A percentile compares a stretch with the other conserved stretches of the same genome.
phyloP scores from a whole-genome alignment of 306 rosid species.

The Casuarina cunninghamiana region DNA sequence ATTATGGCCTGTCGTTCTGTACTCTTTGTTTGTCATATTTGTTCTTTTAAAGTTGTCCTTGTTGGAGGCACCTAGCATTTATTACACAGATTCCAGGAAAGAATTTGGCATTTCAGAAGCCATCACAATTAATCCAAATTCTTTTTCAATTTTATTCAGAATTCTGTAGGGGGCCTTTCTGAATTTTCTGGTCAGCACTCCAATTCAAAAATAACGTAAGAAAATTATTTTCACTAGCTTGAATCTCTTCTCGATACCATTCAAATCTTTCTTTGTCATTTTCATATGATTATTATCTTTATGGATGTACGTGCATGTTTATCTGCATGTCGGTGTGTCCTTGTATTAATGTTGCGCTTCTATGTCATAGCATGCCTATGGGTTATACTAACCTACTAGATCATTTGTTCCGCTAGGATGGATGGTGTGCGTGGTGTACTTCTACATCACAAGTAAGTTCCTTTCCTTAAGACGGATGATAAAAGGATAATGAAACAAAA shows the following conservation, averaged over 20 bases:
- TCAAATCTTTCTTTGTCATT: conserved; percentile 4
- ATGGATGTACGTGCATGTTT: not conserved
- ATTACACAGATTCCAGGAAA: not conserved
- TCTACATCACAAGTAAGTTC: conserved; percentile 77
- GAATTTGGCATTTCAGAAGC: not conserved
- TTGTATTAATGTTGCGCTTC: not conserved
- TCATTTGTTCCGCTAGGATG: conserved; percentile 48
- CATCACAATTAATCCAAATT: conserved; percentile 21
- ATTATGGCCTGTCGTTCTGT: conserved; percentile 1
- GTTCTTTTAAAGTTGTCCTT: conserved; percentile 15
- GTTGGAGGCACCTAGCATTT: conserved; percentile 25
- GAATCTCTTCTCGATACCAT: conserved; percentile 17
- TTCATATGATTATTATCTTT: not conserved
- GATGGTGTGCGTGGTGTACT: conserved; percentile 69
- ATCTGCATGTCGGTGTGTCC: not conserved
- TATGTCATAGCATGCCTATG: not conserved
- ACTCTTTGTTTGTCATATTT: conserved; percentile 16
- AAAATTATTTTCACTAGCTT: conserved; percentile 19
- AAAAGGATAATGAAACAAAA: conserved; percentile 11
- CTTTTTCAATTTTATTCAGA: conserved; percentile 46
- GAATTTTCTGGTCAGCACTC: conserved; percentile 85
- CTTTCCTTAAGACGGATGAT: conserved; percentile 5
- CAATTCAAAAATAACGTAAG: conserved; percentile 75
- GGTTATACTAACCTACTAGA: conserved; percentile 38
- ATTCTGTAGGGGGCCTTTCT: conserved; percentile 91